Conservation (phyloP, 305 asterid genomes). For the Solanum hybrid region DNA sequence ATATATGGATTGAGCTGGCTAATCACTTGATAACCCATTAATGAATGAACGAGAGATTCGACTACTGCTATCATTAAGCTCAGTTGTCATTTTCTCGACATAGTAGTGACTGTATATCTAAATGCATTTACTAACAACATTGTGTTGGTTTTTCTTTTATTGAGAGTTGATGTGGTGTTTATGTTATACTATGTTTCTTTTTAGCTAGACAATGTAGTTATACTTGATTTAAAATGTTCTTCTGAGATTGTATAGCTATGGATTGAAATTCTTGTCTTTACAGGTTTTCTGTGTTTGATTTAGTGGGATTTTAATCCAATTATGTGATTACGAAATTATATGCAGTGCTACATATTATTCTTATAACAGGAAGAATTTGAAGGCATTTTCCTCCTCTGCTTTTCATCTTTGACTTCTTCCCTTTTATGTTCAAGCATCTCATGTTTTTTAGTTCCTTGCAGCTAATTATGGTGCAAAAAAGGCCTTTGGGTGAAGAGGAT, state of each 20-base stretch:
- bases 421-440: background rate
- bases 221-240: background rate
- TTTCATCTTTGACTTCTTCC: background rate
- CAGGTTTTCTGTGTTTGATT: background rate
- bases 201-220: background rate
- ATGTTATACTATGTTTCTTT: background rate
- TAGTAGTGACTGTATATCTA: background rate
- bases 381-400: background rate
- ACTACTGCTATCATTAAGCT: background rate
- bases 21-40: background rate
- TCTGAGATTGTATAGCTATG: background rate
- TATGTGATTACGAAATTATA: background rate
- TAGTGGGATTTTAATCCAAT: background rate
- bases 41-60: background rate
- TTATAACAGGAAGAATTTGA: background rate
- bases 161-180: background rate
- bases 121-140: background rate
- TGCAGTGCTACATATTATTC: background rate
- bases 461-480: conserved; percentile 26
- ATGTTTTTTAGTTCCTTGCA: background rate
- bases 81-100: background rate
- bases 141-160: background rate
- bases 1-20: background rate
- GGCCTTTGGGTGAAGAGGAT: conserved; percentile 18
- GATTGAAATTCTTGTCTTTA: background rate